These are phyloP conservation scores for Tuber calosporum DNA, from an alignment of 495 filamentous ascomycete species.

Conservation along the genomic window DNA sequence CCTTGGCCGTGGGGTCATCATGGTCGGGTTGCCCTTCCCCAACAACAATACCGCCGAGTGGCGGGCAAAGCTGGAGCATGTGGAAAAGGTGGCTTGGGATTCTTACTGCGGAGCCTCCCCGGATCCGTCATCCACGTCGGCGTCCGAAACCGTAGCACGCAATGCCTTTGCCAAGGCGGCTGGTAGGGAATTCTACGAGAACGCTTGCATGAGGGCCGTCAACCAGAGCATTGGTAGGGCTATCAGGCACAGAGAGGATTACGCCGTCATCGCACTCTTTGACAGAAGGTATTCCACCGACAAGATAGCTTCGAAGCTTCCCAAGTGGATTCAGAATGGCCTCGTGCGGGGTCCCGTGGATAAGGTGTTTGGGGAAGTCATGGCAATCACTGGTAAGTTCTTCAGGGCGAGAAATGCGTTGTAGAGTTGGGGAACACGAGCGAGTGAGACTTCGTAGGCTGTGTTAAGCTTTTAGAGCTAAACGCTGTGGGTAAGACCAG, in stretches of 20 bases:
- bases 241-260: constrained; percentile 80
- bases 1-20: constrained; percentile 78
- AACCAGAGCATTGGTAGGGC: constrained; percentile 94
- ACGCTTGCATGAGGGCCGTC: constrained; percentile 90
- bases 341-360: constrained; percentile 48
- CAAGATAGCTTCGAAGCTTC: constrained; percentile 69
- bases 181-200: constrained; percentile 81
- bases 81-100: constrained; percentile 58
- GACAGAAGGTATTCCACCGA: constrained; percentile 66
- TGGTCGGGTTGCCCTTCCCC: constrained; percentile 87
- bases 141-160: constrained; percentile 12
- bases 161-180: constrained; percentile 54
- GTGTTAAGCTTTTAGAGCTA: not conserved
- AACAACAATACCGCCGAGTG: constrained; percentile 85
- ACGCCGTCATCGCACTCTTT: constrained; percentile 79
- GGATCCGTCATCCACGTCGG: constrained; percentile 1
- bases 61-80: constrained; percentile 81
- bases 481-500: not conserved
- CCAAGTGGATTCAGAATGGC: constrained; percentile 73
- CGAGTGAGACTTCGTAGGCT: not conserved
- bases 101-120: constrained; percentile 12
- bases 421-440: constrained; percentile 3
- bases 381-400: constrained; percentile 52
- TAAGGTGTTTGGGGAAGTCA: constrained; percentile 50
- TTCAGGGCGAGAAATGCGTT: constrained; percentile 47